Evolutionary conservation across 208 protist genomes (phyloP).

Genomic region (Leishmania lainsoni): DNA sequence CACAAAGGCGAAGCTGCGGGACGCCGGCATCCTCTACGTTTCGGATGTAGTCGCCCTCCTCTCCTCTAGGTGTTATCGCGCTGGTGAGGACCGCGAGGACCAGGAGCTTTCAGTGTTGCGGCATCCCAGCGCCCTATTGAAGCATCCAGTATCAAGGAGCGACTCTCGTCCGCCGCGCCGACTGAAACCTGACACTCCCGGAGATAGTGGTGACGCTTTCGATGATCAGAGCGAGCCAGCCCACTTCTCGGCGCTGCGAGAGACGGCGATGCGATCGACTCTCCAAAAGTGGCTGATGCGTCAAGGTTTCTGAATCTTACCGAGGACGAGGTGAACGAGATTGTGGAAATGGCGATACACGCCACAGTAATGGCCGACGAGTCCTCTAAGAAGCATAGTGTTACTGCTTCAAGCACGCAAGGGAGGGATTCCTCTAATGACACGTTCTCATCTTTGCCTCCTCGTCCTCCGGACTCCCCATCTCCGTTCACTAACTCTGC

Average conservation of each 20-base stretch:
- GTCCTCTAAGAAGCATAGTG: background rate
- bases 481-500: background rate
- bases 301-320: constrained; percentile 7
- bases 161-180: background rate
- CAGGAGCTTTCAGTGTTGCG: background rate
- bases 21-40: constrained; percentile 63
- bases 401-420: background rate
- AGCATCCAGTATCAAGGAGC: background rate
- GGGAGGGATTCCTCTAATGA: no score
- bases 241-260: background rate
- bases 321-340: constrained; percentile 17
- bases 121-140: background rate
- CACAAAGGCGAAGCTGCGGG: constrained; percentile 79
- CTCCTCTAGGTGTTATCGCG: background rate
- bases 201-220: background rate
- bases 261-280: background rate
- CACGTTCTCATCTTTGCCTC: background rate
- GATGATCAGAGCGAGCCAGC: background rate
- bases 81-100: background rate
- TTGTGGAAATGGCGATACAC: constrained; percentile 5
- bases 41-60: constrained; percentile 41
- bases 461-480: background rate
- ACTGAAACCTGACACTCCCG: background rate
- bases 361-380: background rate
- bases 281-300: no score